Conservation (phyloP, 805 yeast genomes). For the Yamadazyma philogaea region DNA sequence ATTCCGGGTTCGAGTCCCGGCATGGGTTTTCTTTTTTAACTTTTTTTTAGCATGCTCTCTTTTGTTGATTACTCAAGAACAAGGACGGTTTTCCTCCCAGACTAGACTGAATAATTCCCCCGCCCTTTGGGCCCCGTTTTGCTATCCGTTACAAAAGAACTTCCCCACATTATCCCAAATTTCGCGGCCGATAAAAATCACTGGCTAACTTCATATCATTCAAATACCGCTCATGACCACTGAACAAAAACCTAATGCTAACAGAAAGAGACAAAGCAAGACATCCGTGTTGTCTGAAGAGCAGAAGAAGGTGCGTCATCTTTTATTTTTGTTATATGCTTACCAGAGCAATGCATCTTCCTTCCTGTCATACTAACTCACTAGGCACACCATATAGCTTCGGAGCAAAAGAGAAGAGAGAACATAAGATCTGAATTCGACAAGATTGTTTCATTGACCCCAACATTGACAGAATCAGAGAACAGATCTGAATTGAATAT, state of each 20-base stretch:
- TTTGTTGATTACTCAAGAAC: no score
- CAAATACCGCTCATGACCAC: constrained; percentile 6
- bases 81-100: no score
- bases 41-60: no score
- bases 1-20: constrained; percentile 46
- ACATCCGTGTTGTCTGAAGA: constrained; percentile 33
- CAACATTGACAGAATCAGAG: constrained; percentile 65
- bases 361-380: constrained; percentile 17
- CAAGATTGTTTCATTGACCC: constrained; percentile 69
- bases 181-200: no score
- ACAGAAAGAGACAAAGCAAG: constrained; percentile 23
- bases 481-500: constrained; percentile 78
- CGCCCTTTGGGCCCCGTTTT: no score
- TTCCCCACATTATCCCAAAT: no score
- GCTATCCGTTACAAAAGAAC: no score
- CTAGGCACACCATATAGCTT: constrained; percentile 73
- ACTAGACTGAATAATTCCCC: no score
- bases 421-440: constrained; percentile 83
- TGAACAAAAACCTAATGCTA: neutral
- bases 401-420: constrained; percentile 84
- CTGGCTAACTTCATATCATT: no score
- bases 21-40: no score
- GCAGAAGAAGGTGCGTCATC: constrained; percentile 30
- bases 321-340: neutral
- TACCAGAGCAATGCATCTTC: neutral